Conservation (phyloP, 140 eudicot genomes). For the Bidens hawaiensis region DNA sequence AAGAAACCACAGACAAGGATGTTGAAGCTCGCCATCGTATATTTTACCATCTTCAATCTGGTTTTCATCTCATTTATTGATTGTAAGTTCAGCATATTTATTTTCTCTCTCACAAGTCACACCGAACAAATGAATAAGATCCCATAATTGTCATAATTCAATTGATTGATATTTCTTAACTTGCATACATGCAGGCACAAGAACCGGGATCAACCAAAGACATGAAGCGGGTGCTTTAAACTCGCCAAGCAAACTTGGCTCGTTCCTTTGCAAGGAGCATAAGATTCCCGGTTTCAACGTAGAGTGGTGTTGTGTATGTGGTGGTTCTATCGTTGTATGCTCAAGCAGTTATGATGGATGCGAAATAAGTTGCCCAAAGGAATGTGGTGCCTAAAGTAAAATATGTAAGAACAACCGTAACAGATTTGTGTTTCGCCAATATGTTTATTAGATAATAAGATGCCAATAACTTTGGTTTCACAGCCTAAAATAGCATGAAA, state of each 20-base stretch:
- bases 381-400: not conserved
- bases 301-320: slow-evolving; percentile 13
- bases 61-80: not conserved
- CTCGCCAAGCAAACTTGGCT: slow-evolving; percentile 4
- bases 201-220: not conserved
- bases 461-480: not conserved
- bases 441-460: not conserved
- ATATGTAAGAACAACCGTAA: not conserved
- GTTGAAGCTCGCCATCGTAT: not conserved
- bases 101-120: not conserved
- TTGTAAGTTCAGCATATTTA: not conserved
- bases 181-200: not conserved
- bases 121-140: not conserved
- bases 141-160: not conserved
- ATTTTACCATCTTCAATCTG: not conserved
- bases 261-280: not conserved
- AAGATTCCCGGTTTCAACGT: not conserved
- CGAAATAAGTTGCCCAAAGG: not conserved
- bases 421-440: not conserved
- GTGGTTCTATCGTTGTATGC: not conserved
- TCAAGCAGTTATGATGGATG: not conserved
- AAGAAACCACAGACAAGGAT: not conserved
- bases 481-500: not conserved
- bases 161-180: too few relatives aligned
- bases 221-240: not conserved